A percentile compares a stretch with the other conserved stretches of the same genome.
Conservation (phyloP, 768 basidiomycete genomes). For the Lactifluus pinguis region DNA sequence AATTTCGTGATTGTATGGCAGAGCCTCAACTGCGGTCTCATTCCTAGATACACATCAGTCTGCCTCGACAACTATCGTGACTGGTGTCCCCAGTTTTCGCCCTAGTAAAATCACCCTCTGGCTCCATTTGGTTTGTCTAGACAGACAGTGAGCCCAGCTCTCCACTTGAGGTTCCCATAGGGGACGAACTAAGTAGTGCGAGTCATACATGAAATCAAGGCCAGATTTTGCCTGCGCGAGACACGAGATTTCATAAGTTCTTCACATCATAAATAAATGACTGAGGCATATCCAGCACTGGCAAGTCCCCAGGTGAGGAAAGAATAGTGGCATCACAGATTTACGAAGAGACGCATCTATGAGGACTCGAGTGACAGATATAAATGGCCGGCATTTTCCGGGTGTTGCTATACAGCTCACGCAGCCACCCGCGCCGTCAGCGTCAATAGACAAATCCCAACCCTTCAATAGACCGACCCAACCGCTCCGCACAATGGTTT, state of each 20-base stretch:
- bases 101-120: not conserved
- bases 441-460: not conserved
- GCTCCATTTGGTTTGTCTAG: not conserved
- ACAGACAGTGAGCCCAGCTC: not conserved
- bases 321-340: too few relatives aligned
- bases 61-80: not conserved
- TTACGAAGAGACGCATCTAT: too few relatives aligned
- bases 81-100: not conserved
- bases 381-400: not conserved
- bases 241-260: too few relatives aligned
- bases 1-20: not conserved
- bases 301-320: not conserved
- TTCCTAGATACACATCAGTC: not conserved
- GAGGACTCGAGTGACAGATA: too few relatives aligned
- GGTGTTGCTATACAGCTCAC: slow-evolving; percentile 5
- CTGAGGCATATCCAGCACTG: not conserved
- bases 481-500: slow-evolving; percentile 4
- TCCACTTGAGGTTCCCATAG: not conserved
- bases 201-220: not conserved
- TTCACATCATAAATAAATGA: not conserved
- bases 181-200: not conserved
- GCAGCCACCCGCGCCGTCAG: slow-evolving; percentile 1
- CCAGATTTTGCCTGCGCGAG: too few relatives aligned
- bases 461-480: not conserved
- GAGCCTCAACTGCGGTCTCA: not conserved